phyloP scores from a whole-genome alignment of 345 rosid species.

The Populus alba region DNA sequence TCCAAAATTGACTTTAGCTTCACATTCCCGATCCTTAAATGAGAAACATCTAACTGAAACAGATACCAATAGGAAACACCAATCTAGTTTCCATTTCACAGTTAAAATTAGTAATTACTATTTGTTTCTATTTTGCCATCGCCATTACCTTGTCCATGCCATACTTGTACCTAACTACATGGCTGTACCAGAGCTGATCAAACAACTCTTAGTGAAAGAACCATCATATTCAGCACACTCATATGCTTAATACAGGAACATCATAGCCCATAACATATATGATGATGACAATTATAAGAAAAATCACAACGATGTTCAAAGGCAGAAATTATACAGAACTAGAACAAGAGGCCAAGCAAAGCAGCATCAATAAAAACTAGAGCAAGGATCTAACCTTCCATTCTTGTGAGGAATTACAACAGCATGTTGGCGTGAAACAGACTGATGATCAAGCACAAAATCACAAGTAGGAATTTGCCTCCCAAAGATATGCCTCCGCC shows the following conservation, averaged over 20 bases:
- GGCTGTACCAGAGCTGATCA: not conserved
- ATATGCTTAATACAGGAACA: not conserved
- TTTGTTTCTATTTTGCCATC: not conserved
- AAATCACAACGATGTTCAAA: not conserved
- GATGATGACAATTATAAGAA: not conserved
- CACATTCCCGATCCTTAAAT: not conserved
- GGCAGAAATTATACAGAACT: not conserved
- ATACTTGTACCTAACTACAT: not conserved
- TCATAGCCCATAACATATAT: not conserved
- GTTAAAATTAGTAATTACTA: not conserved
- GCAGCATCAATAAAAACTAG: not conserved
- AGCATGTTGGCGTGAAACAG: conserved; percentile 91
- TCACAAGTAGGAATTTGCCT: conserved; percentile 82
- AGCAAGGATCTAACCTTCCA: conserved; percentile 51
- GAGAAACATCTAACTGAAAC: not conserved
- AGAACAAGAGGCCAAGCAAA: not conserved
- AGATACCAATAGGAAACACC: not conserved
- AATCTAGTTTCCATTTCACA: not conserved
- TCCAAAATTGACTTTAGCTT: not conserved
- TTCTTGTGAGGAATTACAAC: conserved; percentile 79
- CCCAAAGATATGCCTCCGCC: conserved; percentile 79
- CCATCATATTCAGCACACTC: not conserved
- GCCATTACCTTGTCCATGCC: not conserved
- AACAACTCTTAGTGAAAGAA: not conserved
- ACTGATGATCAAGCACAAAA: conserved; percentile 82